Conservation (phyloP, 2,329 filamentous ascomycete species). For the Cucurbitaria berberidis region DNA sequence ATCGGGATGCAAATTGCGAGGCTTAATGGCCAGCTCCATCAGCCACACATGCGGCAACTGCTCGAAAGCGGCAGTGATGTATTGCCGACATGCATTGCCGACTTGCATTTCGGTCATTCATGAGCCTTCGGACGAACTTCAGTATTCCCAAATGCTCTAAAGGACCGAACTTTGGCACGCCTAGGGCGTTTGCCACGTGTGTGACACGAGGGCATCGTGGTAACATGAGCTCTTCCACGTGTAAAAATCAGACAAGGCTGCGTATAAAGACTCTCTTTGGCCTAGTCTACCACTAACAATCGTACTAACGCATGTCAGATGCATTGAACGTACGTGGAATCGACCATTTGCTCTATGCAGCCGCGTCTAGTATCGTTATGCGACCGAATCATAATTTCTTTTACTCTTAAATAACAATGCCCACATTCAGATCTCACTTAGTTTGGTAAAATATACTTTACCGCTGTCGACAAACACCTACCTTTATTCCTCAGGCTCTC, state of each 20-base stretch:
- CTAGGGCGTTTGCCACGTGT: conserved; percentile 1
- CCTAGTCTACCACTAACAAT: background rate
- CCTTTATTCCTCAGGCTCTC: no score
- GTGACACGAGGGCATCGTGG: background rate
- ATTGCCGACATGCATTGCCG: background rate
- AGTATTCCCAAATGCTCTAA: background rate
- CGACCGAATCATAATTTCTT: conserved; percentile 15
- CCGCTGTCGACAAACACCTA: no score
- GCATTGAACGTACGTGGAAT: background rate
- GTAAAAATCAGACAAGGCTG: no score
- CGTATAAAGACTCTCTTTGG: background rate
- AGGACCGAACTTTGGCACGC: background rate
- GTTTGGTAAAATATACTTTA: no score
- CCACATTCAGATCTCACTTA: background rate
- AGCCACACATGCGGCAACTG: background rate
- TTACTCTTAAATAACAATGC: conserved; percentile 13
- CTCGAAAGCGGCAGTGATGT: background rate
- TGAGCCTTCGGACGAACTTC: background rate
- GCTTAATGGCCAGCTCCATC: background rate
- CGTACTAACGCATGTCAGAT: conserved; percentile 1
- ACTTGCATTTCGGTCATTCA: background rate
- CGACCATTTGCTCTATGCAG: background rate
- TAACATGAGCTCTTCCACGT: background rate
- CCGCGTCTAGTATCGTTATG: conserved; percentile 10
- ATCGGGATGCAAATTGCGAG: conserved; percentile 15